phyloP scores from a whole-genome alignment of 2,329 filamentous ascomycete genomes.

The Phaeosphaeriaceae sp. region DNA sequence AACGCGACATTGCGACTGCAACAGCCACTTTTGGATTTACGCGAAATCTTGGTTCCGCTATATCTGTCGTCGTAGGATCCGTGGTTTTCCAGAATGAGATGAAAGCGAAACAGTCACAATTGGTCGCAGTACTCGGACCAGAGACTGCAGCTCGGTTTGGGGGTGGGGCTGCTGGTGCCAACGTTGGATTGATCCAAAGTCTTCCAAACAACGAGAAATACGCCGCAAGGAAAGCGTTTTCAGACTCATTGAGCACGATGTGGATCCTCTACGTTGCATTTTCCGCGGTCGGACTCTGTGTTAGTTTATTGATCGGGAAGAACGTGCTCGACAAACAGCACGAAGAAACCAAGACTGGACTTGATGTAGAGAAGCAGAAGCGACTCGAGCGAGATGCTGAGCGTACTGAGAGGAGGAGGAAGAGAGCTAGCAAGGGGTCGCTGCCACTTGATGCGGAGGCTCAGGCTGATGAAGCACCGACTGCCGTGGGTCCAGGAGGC shows the following conservation, averaged over 20 bases:
- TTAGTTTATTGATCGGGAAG: slow-evolving; percentile 50
- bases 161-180: slow-evolving; percentile 67
- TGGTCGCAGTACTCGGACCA: slow-evolving; percentile 60
- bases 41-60: slow-evolving; percentile 71
- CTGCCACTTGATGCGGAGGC: slow-evolving; percentile 25
- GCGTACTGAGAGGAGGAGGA: slow-evolving; percentile 35
- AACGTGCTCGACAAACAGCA: slow-evolving; percentile 54
- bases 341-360: slow-evolving; percentile 58
- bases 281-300: slow-evolving; percentile 47
- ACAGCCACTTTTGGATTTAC: slow-evolving; percentile 73
- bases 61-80: slow-evolving; percentile 76
- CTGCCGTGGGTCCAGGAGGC: slow-evolving; percentile 1
- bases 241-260: slow-evolving; percentile 54
- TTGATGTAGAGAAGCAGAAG: slow-evolving; percentile 52
- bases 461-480: slow-evolving; percentile 3
- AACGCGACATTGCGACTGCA: slow-evolving; percentile 70
- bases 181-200: slow-evolving; percentile 62
- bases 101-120: slow-evolving; percentile 60
- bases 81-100: slow-evolving; percentile 81
- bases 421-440: slow-evolving; percentile 30
- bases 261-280: slow-evolving; percentile 59
- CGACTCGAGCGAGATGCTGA: slow-evolving; percentile 45
- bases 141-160: slow-evolving; percentile 61
- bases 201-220: slow-evolving; percentile 57
- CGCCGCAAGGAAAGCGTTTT: slow-evolving; percentile 52